Conservation (phyloP, 192 early-diverging fungal genomes). For the Coemansia erecta region DNA sequence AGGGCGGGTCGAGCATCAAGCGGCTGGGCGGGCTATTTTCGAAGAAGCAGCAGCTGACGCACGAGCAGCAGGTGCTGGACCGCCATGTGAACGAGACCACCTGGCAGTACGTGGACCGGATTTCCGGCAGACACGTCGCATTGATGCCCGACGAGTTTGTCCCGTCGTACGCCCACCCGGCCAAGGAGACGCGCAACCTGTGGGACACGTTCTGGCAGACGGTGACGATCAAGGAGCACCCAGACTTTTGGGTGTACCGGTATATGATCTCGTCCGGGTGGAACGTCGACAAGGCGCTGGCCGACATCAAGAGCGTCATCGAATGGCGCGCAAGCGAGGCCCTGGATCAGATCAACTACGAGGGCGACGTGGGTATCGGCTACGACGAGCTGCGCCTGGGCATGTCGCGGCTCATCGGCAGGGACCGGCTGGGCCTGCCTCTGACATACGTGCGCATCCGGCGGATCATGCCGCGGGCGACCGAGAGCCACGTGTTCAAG, state of each 20-base stretch:
- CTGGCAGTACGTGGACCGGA: conserved; percentile 32
- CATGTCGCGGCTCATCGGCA: conserved; percentile 27
- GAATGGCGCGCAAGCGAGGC: conserved; percentile 40
- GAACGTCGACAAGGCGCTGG: conserved; percentile 36
- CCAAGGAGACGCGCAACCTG: conserved; percentile 24
- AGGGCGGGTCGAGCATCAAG: conserved; percentile 22
- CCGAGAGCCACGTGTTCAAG: conserved; percentile 27
- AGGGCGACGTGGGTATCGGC: conserved; percentile 23
- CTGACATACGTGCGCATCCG: conserved; percentile 25
- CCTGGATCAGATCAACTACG: conserved; percentile 29
- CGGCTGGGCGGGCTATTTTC: conserved; percentile 9
- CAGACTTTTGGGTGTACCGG: conserved; percentile 40
- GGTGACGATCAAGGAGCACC: conserved; percentile 30
- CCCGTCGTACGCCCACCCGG: conserved; percentile 32
- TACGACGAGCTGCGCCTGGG: conserved; percentile 35
- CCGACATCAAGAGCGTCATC: conserved; percentile 14
- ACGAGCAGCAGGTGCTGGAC: conserved; percentile 23
- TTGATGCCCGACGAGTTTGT: conserved; percentile 31
- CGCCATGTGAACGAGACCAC: conserved; percentile 43
- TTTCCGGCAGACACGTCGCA: conserved; percentile 14
- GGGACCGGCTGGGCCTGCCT: conserved; percentile 27
- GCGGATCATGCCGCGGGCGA: conserved; percentile 39
- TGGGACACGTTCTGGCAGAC: conserved; percentile 35
- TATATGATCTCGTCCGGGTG: conserved; percentile 27
- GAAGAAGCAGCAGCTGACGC: conserved; percentile 13